Evolutionary conservation across 2,329 filamentous ascomycete species (phyloP).

Genomic region (Exserohilum rostratum): DNA sequence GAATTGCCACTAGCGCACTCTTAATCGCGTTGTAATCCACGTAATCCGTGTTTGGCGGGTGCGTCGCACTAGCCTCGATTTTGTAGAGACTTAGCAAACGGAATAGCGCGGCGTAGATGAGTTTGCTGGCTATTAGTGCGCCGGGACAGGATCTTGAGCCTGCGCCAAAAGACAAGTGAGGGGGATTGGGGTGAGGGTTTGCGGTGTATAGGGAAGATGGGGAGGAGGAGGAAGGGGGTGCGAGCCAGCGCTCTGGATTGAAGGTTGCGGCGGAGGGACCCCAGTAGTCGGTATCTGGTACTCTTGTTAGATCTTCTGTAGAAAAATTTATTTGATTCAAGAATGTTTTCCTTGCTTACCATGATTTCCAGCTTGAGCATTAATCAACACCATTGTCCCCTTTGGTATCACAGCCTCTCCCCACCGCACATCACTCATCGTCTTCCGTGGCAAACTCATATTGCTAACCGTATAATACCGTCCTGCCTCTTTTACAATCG

Average conservation of each 20-base stretch:
- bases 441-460: constrained; percentile 61
- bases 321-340: too few relatives aligned
- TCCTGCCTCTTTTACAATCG: constrained; percentile 60
- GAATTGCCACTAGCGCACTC: constrained; percentile 65
- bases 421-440: constrained; percentile 58
- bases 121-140: constrained; percentile 57
- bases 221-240: background rate
- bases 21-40: constrained; percentile 68
- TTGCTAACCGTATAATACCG: constrained; percentile 61
- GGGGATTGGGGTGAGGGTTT: constrained; percentile 31
- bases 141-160: constrained; percentile 60
- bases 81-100: constrained; percentile 58
- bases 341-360: too few relatives aligned
- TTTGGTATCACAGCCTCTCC: constrained; percentile 59
- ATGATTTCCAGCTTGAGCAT: constrained; percentile 62
- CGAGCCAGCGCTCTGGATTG: constrained; percentile 58
- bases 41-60: constrained; percentile 66
- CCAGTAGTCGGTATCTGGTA: constrained; percentile 58
- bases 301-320: constrained; percentile 49
- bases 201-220: constrained; percentile 5
- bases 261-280: constrained; percentile 54
- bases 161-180: constrained; percentile 60
- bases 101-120: constrained; percentile 58
- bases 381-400: constrained; percentile 62
- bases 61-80: constrained; percentile 55